These are phyloP conservation scores for Penicillium sp. DNA, from an alignment of 2,329 filamentous ascomycete species.

Conservation along the genomic window DNA sequence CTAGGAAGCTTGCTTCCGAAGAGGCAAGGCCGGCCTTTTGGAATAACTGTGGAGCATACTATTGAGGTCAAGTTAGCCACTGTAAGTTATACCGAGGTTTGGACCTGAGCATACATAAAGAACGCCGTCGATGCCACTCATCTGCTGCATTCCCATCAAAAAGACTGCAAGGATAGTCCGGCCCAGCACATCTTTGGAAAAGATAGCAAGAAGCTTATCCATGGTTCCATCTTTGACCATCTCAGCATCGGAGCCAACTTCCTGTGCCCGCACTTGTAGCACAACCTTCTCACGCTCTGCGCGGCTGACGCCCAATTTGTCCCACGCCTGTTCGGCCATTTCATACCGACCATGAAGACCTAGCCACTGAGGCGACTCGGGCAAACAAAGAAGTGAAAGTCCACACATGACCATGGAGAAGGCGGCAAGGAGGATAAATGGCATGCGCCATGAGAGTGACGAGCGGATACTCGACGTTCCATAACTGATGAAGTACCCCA, in stretches of 20 bases:
- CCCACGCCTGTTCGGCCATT: slow-evolving; percentile 48
- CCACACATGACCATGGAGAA: slow-evolving; percentile 43
- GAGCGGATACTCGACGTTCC: slow-evolving; percentile 49
- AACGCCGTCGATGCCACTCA: slow-evolving; percentile 62
- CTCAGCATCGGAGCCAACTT: background rate
- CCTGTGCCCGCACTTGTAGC: slow-evolving; percentile 25
- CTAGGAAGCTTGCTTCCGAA: slow-evolving; percentile 56
- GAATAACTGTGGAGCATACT: slow-evolving; percentile 63
- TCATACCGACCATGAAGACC: slow-evolving; percentile 47
- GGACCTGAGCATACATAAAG: slow-evolving; percentile 48
- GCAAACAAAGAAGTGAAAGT: slow-evolving; percentile 44
- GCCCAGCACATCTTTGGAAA: slow-evolving; percentile 45
- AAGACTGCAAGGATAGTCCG: slow-evolving; percentile 56
- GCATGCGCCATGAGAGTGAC: slow-evolving; percentile 56
- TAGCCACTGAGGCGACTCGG: slow-evolving; percentile 60
- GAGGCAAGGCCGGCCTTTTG: slow-evolving; percentile 57
- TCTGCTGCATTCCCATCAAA: slow-evolving; percentile 58
- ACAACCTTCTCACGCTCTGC: slow-evolving; percentile 49
- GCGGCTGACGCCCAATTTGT: slow-evolving; percentile 45
- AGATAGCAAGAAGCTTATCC: slow-evolving; percentile 32
- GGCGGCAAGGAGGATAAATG: slow-evolving; percentile 51
- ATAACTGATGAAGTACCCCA: slow-evolving; percentile 62
- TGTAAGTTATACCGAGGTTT: background rate
- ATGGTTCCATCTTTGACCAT: slow-evolving; percentile 1
- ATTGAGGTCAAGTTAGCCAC: background rate